Percentiles rank a stretch among this genome's conserved stretches.
These are phyloP conservation scores for Rhizomucor pusillus DNA, from an alignment of 371 early-diverging fungal genomes.

Conservation along the genomic window DNA sequence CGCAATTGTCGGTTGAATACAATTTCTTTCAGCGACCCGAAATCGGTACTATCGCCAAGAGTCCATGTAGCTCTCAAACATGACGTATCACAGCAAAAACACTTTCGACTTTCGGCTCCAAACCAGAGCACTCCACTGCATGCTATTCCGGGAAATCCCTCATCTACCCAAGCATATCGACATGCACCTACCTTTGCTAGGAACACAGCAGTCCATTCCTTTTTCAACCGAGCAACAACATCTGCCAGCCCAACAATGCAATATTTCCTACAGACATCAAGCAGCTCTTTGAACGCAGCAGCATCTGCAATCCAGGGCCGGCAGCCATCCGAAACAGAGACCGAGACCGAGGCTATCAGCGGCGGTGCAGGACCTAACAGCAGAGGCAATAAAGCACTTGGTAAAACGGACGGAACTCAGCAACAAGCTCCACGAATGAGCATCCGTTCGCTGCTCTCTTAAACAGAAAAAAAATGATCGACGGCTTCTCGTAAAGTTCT, in stretches of 20 bases:
- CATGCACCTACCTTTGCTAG: slow-evolving; percentile 14
- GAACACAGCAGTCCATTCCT: background rate
- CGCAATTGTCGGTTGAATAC: slow-evolving; percentile 20
- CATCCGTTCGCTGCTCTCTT: slow-evolving; percentile 20
- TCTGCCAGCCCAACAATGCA: slow-evolving; percentile 27
- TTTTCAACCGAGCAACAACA: slow-evolving; percentile 13
- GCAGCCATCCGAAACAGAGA: slow-evolving; percentile 1
- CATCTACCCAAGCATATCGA: slow-evolving; percentile 14
- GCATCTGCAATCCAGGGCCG: slow-evolving; percentile 23
- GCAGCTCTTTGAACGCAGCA: slow-evolving; percentile 27
- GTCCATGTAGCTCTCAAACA: background rate
- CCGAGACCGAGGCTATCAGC: background rate
- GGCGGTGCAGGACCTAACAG: background rate
- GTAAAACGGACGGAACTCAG: slow-evolving; percentile 20
- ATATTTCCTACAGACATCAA: slow-evolving; percentile 28
- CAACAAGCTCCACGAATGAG: slow-evolving; percentile 17
- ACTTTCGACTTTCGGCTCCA: background rate
- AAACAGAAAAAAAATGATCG: slow-evolving; percentile 3
- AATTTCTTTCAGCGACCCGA: slow-evolving; percentile 21
- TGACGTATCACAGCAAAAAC: slow-evolving; percentile 1
- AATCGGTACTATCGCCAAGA: slow-evolving; percentile 18
- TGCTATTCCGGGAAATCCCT: slow-evolving; percentile 6
- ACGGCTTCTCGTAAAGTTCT: slow-evolving; percentile 1
- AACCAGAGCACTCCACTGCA: background rate
- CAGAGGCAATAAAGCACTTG: slow-evolving; percentile 18